Conservation (phyloP, 495 filamentous ascomycete species). For the Aspergillus heteromorphus region DNA sequence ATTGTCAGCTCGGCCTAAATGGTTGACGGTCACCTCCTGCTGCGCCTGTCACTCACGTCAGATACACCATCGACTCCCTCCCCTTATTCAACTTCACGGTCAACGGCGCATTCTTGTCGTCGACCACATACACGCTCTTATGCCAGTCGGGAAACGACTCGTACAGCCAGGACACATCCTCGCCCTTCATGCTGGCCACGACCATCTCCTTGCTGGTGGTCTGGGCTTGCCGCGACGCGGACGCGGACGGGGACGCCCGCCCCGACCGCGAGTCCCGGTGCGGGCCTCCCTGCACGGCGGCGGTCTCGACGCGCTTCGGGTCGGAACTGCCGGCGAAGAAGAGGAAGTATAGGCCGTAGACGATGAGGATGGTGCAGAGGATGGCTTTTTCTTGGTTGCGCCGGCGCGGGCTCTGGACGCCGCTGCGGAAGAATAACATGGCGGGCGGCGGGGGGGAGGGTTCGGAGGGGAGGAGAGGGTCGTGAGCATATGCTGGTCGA, state of each 20-base stretch:
- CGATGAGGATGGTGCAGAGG: constrained; percentile 35
- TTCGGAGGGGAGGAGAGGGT: not conserved
- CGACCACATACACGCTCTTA: constrained; percentile 49
- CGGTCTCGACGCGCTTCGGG: constrained; percentile 15
- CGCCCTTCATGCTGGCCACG: constrained; percentile 47
- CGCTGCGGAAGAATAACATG: constrained; percentile 38
- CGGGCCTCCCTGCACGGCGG: constrained; percentile 12
- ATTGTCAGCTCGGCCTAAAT: no score
- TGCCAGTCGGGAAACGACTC: constrained; percentile 44
- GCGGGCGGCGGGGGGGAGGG: constrained; percentile 7
- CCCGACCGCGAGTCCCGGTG: constrained; percentile 22
- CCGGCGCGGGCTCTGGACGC: constrained; percentile 35
- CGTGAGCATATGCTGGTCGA: not conserved
- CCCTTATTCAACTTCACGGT: constrained; percentile 50
- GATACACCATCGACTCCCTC: constrained; percentile 54
- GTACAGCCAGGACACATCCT: constrained; percentile 54
- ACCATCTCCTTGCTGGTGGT: constrained; percentile 44
- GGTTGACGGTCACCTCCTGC: no score
- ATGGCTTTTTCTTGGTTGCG: constrained; percentile 40
- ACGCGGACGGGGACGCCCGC: constrained; percentile 18
- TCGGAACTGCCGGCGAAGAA: constrained; percentile 30
- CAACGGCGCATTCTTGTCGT: constrained; percentile 41
- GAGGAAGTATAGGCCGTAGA: constrained; percentile 36
- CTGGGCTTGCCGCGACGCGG: constrained; percentile 8
- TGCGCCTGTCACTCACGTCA: constrained; percentile 58